These are phyloP conservation scores for Yamadazyma phyllophila DNA, from an alignment of 805 yeast species.

Conservation along the genomic window DNA sequence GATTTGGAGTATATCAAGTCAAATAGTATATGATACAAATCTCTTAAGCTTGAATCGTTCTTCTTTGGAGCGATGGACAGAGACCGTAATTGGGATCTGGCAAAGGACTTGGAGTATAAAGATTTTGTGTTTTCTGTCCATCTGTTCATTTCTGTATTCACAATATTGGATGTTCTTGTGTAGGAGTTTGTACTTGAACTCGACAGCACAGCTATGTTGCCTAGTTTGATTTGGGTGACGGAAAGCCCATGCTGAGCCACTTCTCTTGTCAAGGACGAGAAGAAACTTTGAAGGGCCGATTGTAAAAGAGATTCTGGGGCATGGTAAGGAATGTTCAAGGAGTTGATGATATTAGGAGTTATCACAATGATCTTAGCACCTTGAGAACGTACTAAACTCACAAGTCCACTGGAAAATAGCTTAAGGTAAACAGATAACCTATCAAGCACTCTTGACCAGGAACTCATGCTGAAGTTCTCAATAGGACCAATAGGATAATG, in stretches of 20 bases:
- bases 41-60: conserved; percentile 32
- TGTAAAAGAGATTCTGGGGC: conserved; percentile 59
- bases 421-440: conserved; percentile 49
- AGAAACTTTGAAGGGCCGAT: conserved; percentile 39
- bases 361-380: conserved; percentile 49
- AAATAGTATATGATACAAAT: conserved; percentile 38
- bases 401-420: conserved; percentile 53
- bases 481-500: conserved; percentile 68
- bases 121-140: conserved; percentile 37
- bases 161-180: conserved; percentile 23
- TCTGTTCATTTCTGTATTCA: conserved; percentile 34
- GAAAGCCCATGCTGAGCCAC: conserved; percentile 31
- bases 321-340: conserved; percentile 59
- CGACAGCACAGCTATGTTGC: conserved; percentile 34
- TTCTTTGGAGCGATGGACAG: conserved; percentile 28
- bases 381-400: conserved; percentile 52
- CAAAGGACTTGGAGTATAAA: conserved; percentile 32
- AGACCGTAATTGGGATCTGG: conserved; percentile 28
- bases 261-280: conserved; percentile 36
- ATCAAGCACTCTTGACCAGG: conserved; percentile 53
- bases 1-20: conserved; percentile 31
- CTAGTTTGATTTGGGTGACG: conserved; percentile 41
- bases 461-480: conserved; percentile 48
- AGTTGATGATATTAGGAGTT: conserved; percentile 55
- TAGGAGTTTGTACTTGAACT: conserved; percentile 17